Conservation (phyloP, 2,329 filamentous ascomycete genomes). For the Alternaria sp. region DNA sequence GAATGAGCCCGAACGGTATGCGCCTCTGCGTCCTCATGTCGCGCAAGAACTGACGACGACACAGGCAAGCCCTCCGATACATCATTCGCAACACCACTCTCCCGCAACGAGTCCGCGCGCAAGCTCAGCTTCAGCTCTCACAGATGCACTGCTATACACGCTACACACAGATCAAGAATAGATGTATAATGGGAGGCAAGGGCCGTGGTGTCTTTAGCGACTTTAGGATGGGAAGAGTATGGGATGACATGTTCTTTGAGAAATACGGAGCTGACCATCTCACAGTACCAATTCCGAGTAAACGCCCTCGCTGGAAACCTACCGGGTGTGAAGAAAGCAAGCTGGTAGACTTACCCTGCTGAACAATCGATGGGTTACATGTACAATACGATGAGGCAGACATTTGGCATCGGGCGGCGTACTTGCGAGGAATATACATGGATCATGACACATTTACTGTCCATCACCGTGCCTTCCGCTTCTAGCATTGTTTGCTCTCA, state of each 20-base stretch:
- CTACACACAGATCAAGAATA: slow-evolving; percentile 90
- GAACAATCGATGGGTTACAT: slow-evolving; percentile 6
- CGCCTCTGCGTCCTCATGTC: slow-evolving; percentile 15
- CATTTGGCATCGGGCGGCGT: slow-evolving; percentile 43
- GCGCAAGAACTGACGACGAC: slow-evolving; percentile 4
- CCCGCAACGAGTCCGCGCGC: slow-evolving; percentile 79
- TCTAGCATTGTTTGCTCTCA: slow-evolving; percentile 24
- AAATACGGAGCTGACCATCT: slow-evolving; percentile 19
- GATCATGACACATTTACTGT: slow-evolving; percentile 17
- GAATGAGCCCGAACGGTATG: slow-evolving; percentile 85
- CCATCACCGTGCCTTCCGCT: slow-evolving; percentile 1
- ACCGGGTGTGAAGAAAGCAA: slow-evolving; percentile 94
- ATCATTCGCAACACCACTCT: slow-evolving; percentile 93
- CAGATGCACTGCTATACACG: slow-evolving; percentile 98
- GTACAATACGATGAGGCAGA: slow-evolving; percentile 24
- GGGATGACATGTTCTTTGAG: slow-evolving; percentile 40
- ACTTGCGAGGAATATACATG: slow-evolving; percentile 22
- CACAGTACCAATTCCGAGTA: slow-evolving; percentile 91
- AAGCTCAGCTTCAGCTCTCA: slow-evolving; percentile 90
- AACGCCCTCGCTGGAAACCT: slow-evolving; percentile 85
- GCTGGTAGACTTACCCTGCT: slow-evolving; percentile 72
- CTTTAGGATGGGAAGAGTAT: slow-evolving; percentile 89
- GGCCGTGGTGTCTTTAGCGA: slow-evolving; percentile 89
- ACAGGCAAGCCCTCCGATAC: slow-evolving; percentile 81
- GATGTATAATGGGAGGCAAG: slow-evolving; percentile 92